Evolutionary conservation across 345 rosid species (phyloP), one percentile per base, ranked within the genome.

Genomic region (Eucalyptus cladocalyx): DNA sequence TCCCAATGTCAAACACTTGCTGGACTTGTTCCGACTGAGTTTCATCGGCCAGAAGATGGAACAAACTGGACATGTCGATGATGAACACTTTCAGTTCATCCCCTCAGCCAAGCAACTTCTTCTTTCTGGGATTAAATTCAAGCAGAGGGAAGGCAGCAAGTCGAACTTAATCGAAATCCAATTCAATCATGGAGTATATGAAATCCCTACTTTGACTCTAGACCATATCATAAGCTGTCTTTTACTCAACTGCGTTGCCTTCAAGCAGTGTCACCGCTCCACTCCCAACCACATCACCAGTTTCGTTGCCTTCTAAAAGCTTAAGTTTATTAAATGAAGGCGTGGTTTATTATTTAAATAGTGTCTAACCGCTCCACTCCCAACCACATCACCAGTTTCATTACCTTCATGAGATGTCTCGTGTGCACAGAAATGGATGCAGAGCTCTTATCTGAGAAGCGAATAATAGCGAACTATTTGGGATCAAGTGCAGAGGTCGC

Each of bases 61-160:
- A 24, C 6, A 15, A 32, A 15, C 4, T 48, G 7, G 21, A 47
- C 17, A 85, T 19, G 19, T 21, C 23, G 34, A 47, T 45, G 23
- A 1, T 0, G 32, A 32, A 2, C 23, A 1, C 28, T 13, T 51
- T 11, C 4, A 24, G 8, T 26, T 93, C 34, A 90, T 94, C 60
- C 94, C 92, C 15, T 91, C 93, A 5, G 94, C 94, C 15, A 91
- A 86, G 76, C 92, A 93, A 88, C 96, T 95, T 83, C 92, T 88
- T 87, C 81, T 88, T 4, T 91, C 93, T 0, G 95, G 97, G 87
- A 91, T 95, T 23, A 53, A 88, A 32, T 91, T 94, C 90, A 53
- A 86, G 81, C 92, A 87, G 2, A 90, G 87, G 80, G 91, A 88
- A 51, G 54, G 54, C 21, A 17, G 54, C 54, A 91, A 93, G 9